Conservation (phyloP, 2,329 filamentous ascomycete genomes). For the Epichloe baconii region DNA sequence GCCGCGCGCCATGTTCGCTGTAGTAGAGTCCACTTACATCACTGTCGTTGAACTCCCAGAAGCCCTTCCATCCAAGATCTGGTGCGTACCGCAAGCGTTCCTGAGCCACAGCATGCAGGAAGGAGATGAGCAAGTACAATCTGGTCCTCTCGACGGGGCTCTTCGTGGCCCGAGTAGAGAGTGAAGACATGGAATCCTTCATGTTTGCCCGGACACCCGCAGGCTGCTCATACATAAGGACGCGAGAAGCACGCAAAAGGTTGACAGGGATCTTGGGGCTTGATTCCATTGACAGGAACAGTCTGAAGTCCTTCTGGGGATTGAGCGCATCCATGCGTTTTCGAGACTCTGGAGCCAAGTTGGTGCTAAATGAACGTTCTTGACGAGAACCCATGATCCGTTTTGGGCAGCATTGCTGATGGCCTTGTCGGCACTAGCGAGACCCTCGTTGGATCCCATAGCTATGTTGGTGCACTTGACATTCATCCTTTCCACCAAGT, state of each 20-base stretch:
- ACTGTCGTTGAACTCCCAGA: slow-evolving; percentile 99
- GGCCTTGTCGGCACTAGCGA: slow-evolving; percentile 87
- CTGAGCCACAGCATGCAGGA: slow-evolving; percentile 91
- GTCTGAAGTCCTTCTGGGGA: slow-evolving; percentile 79
- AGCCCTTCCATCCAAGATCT: slow-evolving; percentile 90
- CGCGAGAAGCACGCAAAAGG: slow-evolving; percentile 78
- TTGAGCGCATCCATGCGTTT: slow-evolving; percentile 90
- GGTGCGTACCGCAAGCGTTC: slow-evolving; percentile 91
- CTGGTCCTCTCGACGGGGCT: slow-evolving; percentile 82
- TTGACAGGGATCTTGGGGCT: slow-evolving; percentile 96
- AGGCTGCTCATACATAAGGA: slow-evolving; percentile 96
- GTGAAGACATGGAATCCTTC: slow-evolving; percentile 86
- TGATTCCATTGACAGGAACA: slow-evolving; percentile 97
- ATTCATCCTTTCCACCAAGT: slow-evolving; percentile 70
- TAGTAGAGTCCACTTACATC: slow-evolving; percentile 53
- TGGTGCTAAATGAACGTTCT: slow-evolving; percentile 94
- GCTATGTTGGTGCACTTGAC: slow-evolving; percentile 91
- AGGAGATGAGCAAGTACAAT: slow-evolving; percentile 81
- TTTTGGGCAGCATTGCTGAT: slow-evolving; percentile 84
- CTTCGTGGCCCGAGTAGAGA: slow-evolving; percentile 63
- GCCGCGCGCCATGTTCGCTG: neutral
- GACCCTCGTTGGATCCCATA: slow-evolving; percentile 94
- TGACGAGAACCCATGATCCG: slow-evolving; percentile 93
- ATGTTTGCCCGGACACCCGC: slow-evolving; percentile 95
- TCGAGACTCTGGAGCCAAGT: slow-evolving; percentile 95